Evolutionary conservation across 257 asterid genomes (phyloP), one percentile per base, ranked within the genome.

Genomic region (Misopates orontium): DNA sequence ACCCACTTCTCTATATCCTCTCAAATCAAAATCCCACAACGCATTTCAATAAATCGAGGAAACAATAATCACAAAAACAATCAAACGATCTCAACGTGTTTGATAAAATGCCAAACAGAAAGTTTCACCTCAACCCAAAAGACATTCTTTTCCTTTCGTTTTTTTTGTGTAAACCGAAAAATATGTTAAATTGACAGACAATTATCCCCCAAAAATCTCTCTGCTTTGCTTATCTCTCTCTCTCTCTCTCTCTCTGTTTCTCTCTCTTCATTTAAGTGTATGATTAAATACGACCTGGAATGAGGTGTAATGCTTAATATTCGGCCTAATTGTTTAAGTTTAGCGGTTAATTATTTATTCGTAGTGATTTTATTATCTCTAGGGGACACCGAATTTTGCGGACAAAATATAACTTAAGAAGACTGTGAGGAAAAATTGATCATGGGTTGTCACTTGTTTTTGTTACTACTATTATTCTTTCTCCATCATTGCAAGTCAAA

Each of bases 291-390:
- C 60, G 47, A 40, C 44, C 31, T 51, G 64, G 52, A 67, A 72
- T 81, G 82, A 79, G 82, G 78, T 70, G 79, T 79, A 73, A 72
- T 23, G 73, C 68, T 59, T 32, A 62, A 67, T 78, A 65, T 53
- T 71, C 71, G 75, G 78, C 40, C 56, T 60, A 68, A 59, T 17
- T 8, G n/a, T 51, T 12, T 23, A 36, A 36, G 42, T 36, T 36
- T 36, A 4, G 36, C 42, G 6, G 42, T 10, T 28, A 28, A 28
- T 28, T 28, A 28, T 28, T 28, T 28, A 28, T 28, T 28, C 2
- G 2, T 28, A 28, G 6, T 2, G 6, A 2, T 2, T 6, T 2
- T 6, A 2, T 28, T 28, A 2, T 28, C 2, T 28, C 6, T 28
- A 28, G 36, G 36, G 36, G 36, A 28, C 36, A 28, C 4, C 36